phyloP scores from a whole-genome alignment of 345 rosid genomes.

The Eucalyptus cloeziana region DNA sequence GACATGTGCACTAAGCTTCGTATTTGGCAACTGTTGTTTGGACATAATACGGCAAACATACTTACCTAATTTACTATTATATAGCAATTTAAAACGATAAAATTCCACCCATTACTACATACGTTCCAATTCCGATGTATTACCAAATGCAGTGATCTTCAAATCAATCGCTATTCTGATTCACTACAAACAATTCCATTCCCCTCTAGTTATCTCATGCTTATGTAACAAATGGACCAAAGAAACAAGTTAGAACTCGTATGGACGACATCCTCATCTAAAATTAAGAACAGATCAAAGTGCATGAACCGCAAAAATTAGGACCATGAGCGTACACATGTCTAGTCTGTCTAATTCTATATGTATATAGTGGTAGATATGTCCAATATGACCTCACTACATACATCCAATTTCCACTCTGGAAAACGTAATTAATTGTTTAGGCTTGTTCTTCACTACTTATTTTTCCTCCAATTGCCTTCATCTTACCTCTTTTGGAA shows the following conservation, averaged over 20 bases:
- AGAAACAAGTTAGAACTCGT: not conserved
- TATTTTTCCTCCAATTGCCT: not conserved
- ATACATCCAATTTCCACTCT: not conserved
- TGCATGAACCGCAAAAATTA: accelerated
- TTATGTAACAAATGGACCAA: not conserved
- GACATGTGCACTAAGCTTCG: not conserved
- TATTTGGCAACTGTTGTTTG: not conserved
- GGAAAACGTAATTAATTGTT: not conserved
- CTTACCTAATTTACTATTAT: not conserved
- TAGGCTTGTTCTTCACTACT: not conserved
- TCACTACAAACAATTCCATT: not conserved
- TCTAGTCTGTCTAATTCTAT: not conserved
- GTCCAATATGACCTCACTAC: not conserved
- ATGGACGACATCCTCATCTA: not conserved
- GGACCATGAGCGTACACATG: not conserved
- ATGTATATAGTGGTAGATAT: not conserved
- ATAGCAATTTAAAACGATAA: not conserved
- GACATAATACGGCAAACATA: not conserved
- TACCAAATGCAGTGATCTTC: not conserved
- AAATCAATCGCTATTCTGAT: not conserved
- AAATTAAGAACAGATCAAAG: not conserved
- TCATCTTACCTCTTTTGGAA: not conserved
- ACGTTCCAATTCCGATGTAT: not conserved
- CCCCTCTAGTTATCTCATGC: not conserved
- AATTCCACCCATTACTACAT: not conserved